These are phyloP conservation scores for Umbelopsis sp. DNA, from an alignment of 371 early-diverging fungal species.

Conservation along the genomic window DNA sequence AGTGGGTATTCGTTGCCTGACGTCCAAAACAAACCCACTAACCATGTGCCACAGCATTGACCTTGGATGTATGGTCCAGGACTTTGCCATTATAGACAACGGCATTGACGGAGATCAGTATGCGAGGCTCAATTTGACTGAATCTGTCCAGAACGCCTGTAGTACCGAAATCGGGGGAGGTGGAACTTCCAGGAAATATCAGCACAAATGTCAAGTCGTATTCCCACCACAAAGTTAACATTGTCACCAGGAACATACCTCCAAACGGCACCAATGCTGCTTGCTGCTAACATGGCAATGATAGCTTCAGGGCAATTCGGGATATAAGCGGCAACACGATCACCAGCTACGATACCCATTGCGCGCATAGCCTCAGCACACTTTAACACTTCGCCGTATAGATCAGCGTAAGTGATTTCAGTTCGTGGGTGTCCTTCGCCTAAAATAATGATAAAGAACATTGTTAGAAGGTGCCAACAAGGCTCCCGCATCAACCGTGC, in stretches of 20 bases:
- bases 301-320: constrained; percentile 90
- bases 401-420: constrained; percentile 74
- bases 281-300: constrained; percentile 90
- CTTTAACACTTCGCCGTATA: constrained; percentile 72
- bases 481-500: too few relatives aligned
- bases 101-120: constrained; percentile 89
- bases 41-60: constrained; percentile 71
- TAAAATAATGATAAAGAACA: neutral
- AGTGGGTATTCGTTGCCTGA: neutral
- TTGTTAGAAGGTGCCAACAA: too few relatives aligned
- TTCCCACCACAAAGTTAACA: too few relatives aligned
- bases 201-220: neutral
- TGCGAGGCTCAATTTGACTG: constrained; percentile 91
- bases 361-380: constrained; percentile 76
- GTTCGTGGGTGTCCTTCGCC: constrained; percentile 55
- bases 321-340: constrained; percentile 93
- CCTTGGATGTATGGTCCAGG: constrained; percentile 81
- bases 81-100: constrained; percentile 89
- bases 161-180: constrained; percentile 96
- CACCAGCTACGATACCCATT: constrained; percentile 79
- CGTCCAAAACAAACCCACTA: neutral
- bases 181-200: constrained; percentile 47
- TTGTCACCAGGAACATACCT: constrained; percentile 50
- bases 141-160: constrained; percentile 95
- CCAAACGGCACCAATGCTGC: constrained; percentile 96